These are phyloP conservation scores for Vanrija pseudolonga DNA, from an alignment of 1,284 basidiomycete species.

Conservation along the genomic window DNA sequence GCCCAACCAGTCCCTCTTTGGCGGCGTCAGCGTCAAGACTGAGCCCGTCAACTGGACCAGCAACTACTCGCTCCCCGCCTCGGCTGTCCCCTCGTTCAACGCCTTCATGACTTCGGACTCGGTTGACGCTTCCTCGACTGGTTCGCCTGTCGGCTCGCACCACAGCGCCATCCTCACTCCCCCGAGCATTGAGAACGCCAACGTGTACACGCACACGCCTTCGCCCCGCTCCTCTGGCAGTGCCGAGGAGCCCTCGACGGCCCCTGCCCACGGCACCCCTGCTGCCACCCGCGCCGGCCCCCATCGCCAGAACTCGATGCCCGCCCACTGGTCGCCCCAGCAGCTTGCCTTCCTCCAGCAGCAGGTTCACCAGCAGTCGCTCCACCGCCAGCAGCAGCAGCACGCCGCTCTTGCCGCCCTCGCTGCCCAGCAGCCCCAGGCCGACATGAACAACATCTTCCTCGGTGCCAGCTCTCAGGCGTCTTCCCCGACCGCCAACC, in stretches of 20 bases:
- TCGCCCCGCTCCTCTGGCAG: conserved; percentile 28
- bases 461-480: conserved; percentile 4
- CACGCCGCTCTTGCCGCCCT: conserved; percentile 6
- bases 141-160: conserved; percentile 23
- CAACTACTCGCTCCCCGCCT: conserved; percentile 8
- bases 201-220: conserved; percentile 25
- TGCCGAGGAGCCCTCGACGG: conserved; percentile 4
- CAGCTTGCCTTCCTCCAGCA: conserved; percentile 31
- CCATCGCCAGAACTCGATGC: background rate
- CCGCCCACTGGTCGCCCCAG: conserved; percentile 21
- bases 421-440: conserved; percentile 4
- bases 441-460: conserved; percentile 14
- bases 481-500: conserved; percentile 1
- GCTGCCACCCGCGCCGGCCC: background rate
- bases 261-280: conserved; percentile 3
- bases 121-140: conserved; percentile 14
- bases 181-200: conserved; percentile 12
- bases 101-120: conserved; percentile 29
- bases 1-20: background rate
- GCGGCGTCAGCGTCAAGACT: background rate
- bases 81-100: conserved; percentile 18
- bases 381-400: conserved; percentile 17
- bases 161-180: conserved; percentile 28
- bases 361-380: conserved; percentile 22
- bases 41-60: conserved; percentile 4